Conservation (phyloP, 495 filamentous ascomycete species). For the Cryomyces minteri region DNA sequence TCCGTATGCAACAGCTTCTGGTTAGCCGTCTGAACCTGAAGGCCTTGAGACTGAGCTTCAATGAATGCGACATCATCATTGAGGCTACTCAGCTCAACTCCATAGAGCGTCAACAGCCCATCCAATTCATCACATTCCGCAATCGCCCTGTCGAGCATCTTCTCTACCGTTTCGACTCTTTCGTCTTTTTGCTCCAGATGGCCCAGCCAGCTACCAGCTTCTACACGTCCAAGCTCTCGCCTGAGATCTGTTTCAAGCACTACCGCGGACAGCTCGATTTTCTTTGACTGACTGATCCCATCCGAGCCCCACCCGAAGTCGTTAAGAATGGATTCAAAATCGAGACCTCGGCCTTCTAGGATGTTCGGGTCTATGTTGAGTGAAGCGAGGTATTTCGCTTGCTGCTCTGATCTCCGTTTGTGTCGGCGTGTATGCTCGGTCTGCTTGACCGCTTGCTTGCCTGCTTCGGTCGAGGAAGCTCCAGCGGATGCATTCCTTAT, state of each 20-base stretch:
- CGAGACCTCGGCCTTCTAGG: slow-evolving; percentile 47
- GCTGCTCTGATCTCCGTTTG: slow-evolving; percentile 52
- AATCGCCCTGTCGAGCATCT: slow-evolving; percentile 71
- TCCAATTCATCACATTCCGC: slow-evolving; percentile 92
- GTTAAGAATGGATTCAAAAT: slow-evolving; percentile 60
- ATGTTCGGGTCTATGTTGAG: slow-evolving; percentile 55
- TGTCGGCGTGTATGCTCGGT: slow-evolving; percentile 26
- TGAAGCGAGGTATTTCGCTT: slow-evolving; percentile 57
- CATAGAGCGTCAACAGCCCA: slow-evolving; percentile 79
- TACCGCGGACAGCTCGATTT: slow-evolving; percentile 36
- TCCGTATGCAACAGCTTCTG: slow-evolving; percentile 87
- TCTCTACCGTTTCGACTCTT: slow-evolving; percentile 62
- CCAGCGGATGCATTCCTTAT: not conserved
- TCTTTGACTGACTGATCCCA: slow-evolving; percentile 45
- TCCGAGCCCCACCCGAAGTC: slow-evolving; percentile 78
- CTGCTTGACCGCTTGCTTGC: not conserved
- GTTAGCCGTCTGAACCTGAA: slow-evolving; percentile 93
- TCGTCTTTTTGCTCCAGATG: slow-evolving; percentile 82
- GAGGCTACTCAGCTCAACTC: slow-evolving; percentile 80
- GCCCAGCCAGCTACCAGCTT: slow-evolving; percentile 83
- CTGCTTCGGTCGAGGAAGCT: not conserved
- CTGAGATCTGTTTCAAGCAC: slow-evolving; percentile 64
- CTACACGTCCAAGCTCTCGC: slow-evolving; percentile 71
- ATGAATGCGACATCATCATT: slow-evolving; percentile 94
- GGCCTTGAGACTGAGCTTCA: slow-evolving; percentile 86